These are phyloP conservation scores for Auxenochlorella protothecoides DNA, from an alignment of 139 green algal genomes.

Conservation along the genomic window DNA sequence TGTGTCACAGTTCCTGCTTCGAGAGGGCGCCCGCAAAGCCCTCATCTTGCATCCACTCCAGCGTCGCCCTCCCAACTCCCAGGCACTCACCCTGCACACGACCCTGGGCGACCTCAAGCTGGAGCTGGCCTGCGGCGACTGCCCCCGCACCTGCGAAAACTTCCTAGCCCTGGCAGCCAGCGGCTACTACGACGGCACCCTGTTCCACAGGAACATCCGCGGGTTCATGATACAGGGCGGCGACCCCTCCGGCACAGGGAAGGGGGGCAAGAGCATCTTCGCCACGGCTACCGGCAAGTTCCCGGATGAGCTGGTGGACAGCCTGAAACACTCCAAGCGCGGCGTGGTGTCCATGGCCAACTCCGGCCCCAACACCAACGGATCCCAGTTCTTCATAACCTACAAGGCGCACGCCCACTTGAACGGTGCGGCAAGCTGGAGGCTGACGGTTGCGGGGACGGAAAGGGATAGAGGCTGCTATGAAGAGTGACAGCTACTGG, in stretches of 20 bases:
- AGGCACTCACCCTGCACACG: conserved; percentile 94
- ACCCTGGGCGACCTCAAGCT: conserved; percentile 92
- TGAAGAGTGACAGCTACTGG: neutral
- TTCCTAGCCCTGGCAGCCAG: conserved; percentile 89
- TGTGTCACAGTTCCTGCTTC: no score
- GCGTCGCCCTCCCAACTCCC: neutral
- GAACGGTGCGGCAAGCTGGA: conserved; percentile 56
- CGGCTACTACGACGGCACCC: conserved; percentile 83
- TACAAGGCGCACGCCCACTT: conserved; percentile 90
- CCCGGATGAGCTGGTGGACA: conserved; percentile 80
- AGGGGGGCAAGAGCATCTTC: conserved; percentile 85
- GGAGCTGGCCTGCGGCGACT: conserved; percentile 89
- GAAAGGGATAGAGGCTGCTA: neutral
- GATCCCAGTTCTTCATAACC: conserved; percentile 86
- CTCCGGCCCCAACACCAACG: conserved; percentile 88
- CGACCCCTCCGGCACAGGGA: conserved; percentile 88
- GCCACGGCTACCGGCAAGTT: conserved; percentile 82
- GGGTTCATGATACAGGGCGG: conserved; percentile 88
- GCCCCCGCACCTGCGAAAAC: conserved; percentile 67
- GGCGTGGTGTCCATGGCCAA: conserved; percentile 97
- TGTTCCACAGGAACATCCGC: conserved; percentile 94
- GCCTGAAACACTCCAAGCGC: conserved; percentile 77
- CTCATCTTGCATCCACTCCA: no score
- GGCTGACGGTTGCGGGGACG: neutral
- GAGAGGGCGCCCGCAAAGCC: no score